phyloP scores from a whole-genome alignment of 202 grass and related monocot genomes.

The Eragrostis tef region DNA sequence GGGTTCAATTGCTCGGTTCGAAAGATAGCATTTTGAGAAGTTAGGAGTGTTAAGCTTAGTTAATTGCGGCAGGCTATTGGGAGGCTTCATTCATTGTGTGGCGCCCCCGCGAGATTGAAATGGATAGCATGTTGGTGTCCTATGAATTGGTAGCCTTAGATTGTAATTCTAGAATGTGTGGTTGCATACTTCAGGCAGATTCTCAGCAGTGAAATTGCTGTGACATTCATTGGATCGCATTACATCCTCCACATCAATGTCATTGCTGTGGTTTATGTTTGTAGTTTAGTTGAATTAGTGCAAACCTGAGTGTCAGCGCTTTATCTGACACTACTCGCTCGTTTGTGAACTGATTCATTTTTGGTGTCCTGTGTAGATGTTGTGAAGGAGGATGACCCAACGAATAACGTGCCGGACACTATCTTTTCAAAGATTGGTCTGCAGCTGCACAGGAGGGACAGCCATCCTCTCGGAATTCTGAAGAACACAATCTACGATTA shows the following conservation, averaged over 20 bases:
- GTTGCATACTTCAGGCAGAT: background rate
- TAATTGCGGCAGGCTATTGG: background rate
- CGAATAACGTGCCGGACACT: constrained; percentile 86
- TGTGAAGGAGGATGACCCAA: constrained; percentile 81
- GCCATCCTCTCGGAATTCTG: constrained; percentile 85
- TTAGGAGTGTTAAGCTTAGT: background rate
- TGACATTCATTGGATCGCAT: background rate
- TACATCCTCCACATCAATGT: background rate
- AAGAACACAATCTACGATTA: constrained; percentile 87
- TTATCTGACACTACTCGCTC: constrained; percentile 7
- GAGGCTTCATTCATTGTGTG: background rate
- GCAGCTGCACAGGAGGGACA: constrained; percentile 87
- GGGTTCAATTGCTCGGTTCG: background rate
- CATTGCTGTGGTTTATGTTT: background rate
- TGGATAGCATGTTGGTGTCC: background rate
- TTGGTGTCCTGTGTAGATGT: constrained; percentile 60
- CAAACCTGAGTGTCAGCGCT: background rate
- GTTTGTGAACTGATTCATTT: background rate
- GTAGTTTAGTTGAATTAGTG: background rate
- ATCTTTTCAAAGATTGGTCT: constrained; percentile 87
- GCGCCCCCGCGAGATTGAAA: too few species aligned
- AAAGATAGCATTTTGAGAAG: background rate
- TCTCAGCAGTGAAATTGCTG: too few species aligned
- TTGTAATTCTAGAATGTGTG: background rate
- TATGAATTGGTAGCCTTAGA: constrained; percentile 16